These are phyloP conservation scores for Ceratocystis papillata DNA, from an alignment of 2,329 filamentous ascomycete species.

Conservation along the genomic window DNA sequence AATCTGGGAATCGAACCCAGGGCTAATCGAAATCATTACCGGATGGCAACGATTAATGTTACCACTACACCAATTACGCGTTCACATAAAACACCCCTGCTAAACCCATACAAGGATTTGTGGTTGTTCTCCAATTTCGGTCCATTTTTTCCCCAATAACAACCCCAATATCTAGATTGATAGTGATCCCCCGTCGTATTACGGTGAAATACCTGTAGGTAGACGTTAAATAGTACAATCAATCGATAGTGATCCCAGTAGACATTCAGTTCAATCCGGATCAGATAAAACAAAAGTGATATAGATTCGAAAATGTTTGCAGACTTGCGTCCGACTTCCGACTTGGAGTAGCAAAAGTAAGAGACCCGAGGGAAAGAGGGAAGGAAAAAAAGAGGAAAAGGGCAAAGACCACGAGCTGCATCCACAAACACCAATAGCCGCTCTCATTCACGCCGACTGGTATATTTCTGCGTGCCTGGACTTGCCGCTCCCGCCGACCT, in stretches of 20 bases:
- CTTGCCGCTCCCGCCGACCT: background rate
- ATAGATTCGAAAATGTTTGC: too few relatives aligned
- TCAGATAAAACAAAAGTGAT: background rate
- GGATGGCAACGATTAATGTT: constrained; percentile 18
- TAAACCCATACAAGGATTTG: background rate
- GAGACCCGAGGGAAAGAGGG: background rate
- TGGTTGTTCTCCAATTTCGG: background rate
- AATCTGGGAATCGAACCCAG: constrained; percentile 19
- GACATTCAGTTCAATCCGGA: background rate
- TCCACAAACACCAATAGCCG: constrained; percentile 1
- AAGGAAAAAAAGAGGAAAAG: background rate
- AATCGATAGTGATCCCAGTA: too few relatives aligned
- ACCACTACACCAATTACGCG: constrained; percentile 18
- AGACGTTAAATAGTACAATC: too few relatives aligned
- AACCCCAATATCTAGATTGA: too few relatives aligned
- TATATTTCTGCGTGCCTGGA: constrained; percentile 10
- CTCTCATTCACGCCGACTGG: constrained; percentile 5
- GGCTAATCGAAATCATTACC: constrained; percentile 18
- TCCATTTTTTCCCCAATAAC: too few relatives aligned
- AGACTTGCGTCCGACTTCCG: background rate
- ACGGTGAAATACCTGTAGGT: too few relatives aligned
- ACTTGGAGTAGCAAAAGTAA: background rate
- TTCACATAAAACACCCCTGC: background rate
- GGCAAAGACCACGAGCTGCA: background rate
- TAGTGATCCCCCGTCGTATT: too few relatives aligned